Base-by-base conservation (phyloP, 202 grass and related monocot genomes). In the Cymbopogon flexuosus region DNA sequence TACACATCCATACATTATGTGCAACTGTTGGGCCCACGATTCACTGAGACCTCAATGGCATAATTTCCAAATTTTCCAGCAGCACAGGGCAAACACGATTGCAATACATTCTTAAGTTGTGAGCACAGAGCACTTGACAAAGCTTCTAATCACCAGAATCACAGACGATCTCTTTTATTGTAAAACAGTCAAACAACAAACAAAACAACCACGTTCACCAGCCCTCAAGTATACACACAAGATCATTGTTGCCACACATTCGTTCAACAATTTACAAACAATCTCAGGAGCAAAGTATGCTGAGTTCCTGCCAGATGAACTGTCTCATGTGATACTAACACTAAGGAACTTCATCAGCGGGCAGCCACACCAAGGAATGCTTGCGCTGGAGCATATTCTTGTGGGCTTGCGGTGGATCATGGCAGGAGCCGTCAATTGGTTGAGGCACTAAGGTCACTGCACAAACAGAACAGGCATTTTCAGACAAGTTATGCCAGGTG, bases 191-290 rank as follows among this genome's bases (percentile, higher is more conserved):
- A 81, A 37, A 58, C 33, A 70, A 52, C 21, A 23, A 70, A 54
- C 39, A 52, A 16, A 69, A 73, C 59, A 71, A 79, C 31, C 18
- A 5, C 47, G 2, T 42, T 41, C 47, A 68, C 24, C 58, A 75
- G 12, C 24, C 5, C 13, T 45, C 54, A 65, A 45, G 64, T 81
- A 76, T 76, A 75, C 56, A 52, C 47, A 52, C 43, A 64, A 70
- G 36, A 60, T 63, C 72, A 43, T 3, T 12, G 40, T 12, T 10
- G 40, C 1, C 40, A 42, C 10, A 10, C 54, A 58, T 58, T 23
- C 54, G 8, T 58, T 58, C 54, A 23, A 58, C 54, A 58, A 82
- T 75, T 79, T 67, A 75, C 65, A 80, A 62, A 52, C 78, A 85
- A 85, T 70, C 58, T 37, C 27, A 2, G 56, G 29, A 82, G 41